Evolutionary conservation across 2,329 filamentous ascomycete species (phyloP), one percentile per base, ranked within the genome.

Genomic region (Fusarium sp.): DNA sequence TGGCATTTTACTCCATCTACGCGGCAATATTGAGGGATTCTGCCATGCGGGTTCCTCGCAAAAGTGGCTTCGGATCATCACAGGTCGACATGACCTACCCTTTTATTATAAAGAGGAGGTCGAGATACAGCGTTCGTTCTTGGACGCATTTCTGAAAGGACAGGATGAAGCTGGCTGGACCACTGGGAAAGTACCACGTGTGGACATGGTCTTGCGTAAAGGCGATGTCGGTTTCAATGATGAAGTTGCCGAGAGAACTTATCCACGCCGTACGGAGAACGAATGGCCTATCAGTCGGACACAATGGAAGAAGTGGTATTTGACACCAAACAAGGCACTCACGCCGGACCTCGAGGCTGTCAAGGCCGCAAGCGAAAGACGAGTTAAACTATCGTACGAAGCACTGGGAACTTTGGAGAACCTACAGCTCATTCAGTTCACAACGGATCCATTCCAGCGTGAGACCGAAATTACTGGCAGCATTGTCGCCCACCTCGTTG

Each of bases 101-200:
- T 93, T 94, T 80, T 94, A 93, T 82, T 92, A 93, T 79, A 80
- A 87, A 1, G 89, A 93, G 58, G 90, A 93, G 73, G 91, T 92
- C 0, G 90, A 92, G 69, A 75, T 94, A 0, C 92, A 94, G 78
- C 86, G 85, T 57, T 89, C 88, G 75, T 94, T 94, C 79, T 83
- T 94, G 0, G 90, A 93, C 67, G 92, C 92, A 0, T 94, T 94
- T 78, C 84, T 94, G 27, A 93, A 93, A 76, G 89, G 86, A 6
- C 86, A 93, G 0, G 92, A 94, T 75, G 82, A 84, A 1, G 84
- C 83, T 0, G 90, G 90, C n/a, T 92, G 90, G 90, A 84, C 85
- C 11, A 45, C 58, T 20, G 90, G 91, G 34, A 88, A 89, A 63
- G 81, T 91, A 0, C 86, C 92, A 0, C 85, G 89, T 1, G 90